Evolutionary conservation across 139 green algal species (phyloP).

Genomic region (Tetradesmus obliquus): DNA sequence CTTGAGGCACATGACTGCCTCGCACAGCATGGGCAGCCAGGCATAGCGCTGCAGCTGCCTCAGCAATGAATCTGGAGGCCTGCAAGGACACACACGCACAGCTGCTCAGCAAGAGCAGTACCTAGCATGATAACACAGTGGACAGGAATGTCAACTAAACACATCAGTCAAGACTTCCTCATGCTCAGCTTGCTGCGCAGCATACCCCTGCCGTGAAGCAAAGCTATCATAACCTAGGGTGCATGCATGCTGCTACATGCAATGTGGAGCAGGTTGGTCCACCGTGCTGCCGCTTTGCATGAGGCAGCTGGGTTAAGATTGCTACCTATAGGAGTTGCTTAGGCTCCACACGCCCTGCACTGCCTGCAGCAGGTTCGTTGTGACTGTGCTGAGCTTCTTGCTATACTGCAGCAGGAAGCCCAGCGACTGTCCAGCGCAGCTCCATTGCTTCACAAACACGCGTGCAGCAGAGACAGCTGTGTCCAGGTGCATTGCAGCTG

Average conservation of each 20-base stretch:
- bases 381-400: background rate
- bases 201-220: no score
- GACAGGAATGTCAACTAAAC: no score
- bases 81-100: background rate
- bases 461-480: background rate
- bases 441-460: slow-evolving; percentile 7
- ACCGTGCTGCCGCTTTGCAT: no score
- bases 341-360: background rate
- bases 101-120: no score
- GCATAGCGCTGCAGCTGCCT: background rate
- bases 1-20: background rate
- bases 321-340: background rate
- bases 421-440: background rate
- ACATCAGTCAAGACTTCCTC: no score
- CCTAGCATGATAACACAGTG: no score
- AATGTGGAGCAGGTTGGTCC: no score
- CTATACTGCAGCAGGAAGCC: background rate
- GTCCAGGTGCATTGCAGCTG: background rate
- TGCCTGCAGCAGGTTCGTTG: background rate
- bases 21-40: background rate
- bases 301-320: no score
- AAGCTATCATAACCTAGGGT: no score
- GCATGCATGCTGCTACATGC: background rate
- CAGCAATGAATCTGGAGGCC: background rate
- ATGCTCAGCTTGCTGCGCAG: no score